These are phyloP conservation scores for Myxozyma lipomycoides DNA, from an alignment of 805 yeast genomes.

Conservation along the genomic window DNA sequence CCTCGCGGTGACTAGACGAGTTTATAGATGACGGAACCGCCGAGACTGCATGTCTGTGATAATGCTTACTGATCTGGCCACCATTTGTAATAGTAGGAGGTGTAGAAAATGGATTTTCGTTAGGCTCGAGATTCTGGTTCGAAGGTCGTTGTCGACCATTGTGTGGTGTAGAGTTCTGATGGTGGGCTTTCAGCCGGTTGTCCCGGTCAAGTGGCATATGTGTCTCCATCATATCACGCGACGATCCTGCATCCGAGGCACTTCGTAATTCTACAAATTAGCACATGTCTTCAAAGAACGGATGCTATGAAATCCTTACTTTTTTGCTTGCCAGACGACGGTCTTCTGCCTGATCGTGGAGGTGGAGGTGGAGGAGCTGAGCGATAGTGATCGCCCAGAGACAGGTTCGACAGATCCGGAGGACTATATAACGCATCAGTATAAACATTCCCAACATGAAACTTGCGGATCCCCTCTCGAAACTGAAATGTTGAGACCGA, in stretches of 20 bases:
- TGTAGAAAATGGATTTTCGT: constrained; percentile 9
- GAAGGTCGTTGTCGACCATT: background rate
- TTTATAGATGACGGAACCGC: background rate
- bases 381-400: constrained; percentile 4
- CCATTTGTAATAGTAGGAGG: constrained; percentile 5
- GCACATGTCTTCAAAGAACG: no score
- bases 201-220: constrained; percentile 10
- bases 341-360: constrained; percentile 7
- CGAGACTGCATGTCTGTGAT: constrained; percentile 3
- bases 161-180: background rate
- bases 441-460: no score
- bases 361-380: constrained; percentile 16
- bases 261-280: background rate
- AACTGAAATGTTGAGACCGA: no score
- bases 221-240: constrained; percentile 3
- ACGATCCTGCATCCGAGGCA: no score
- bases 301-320: no score
- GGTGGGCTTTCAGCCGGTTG: background rate
- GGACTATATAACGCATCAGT: no score
- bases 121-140: background rate
- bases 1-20: no score
- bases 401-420: constrained; percentile 14
- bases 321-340: background rate
- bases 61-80: background rate
- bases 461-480: no score